Percentiles rank a stretch among this genome's conserved stretches.
These are phyloP conservation scores for Fusarium sp. DNA, from an alignment of 2,329 filamentous ascomycete genomes.

Conservation along the genomic window DNA sequence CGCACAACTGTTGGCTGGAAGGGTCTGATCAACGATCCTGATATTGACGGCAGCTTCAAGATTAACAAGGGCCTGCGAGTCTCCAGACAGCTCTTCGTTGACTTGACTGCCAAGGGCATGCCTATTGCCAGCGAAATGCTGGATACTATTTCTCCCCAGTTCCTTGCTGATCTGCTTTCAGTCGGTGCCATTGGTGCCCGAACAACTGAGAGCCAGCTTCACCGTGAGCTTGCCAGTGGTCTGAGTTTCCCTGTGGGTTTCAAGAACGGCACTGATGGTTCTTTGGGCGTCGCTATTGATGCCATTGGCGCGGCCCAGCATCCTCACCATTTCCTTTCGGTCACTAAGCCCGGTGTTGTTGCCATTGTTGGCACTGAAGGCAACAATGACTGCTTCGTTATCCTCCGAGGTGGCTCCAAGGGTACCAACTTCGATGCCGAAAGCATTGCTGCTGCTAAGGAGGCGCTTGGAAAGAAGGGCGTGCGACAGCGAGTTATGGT, in stretches of 20 bases:
- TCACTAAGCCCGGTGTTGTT: constrained; percentile 95
- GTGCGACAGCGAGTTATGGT: constrained; percentile 88
- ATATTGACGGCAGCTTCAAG: constrained; percentile 98
- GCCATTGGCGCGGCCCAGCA: constrained; percentile 93
- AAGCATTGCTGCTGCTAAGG: constrained; percentile 86
- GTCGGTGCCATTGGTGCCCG: constrained; percentile 95
- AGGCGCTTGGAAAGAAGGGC: constrained; percentile 78
- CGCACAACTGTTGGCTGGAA: constrained; percentile 99
- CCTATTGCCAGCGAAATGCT: constrained; percentile 97
- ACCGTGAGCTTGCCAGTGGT: constrained; percentile 92
- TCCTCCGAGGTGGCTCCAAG: constrained; percentile 89
- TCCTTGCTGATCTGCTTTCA: constrained; percentile 90
- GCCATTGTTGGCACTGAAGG: constrained; percentile 94
- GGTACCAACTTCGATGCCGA: constrained; percentile 93
- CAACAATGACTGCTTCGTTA: constrained; percentile 97
- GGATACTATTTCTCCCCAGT: constrained; percentile 97
- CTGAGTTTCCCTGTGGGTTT: constrained; percentile 98
- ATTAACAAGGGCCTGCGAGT: constrained; percentile 96
- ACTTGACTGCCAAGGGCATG: constrained; percentile 92
- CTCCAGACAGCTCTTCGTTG: constrained; percentile 90
- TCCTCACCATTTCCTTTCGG: constrained; percentile 95
- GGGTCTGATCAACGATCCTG: constrained; percentile 97
- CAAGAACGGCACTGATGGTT: constrained; percentile 98
- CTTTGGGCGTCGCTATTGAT: constrained; percentile 89
- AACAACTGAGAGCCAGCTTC: constrained; percentile 95